Evolutionary conservation across 1,284 basidiomycete species (phyloP), one percentile per base, ranked within the genome.

Genomic region (Paramarasmius palmivorus): DNA sequence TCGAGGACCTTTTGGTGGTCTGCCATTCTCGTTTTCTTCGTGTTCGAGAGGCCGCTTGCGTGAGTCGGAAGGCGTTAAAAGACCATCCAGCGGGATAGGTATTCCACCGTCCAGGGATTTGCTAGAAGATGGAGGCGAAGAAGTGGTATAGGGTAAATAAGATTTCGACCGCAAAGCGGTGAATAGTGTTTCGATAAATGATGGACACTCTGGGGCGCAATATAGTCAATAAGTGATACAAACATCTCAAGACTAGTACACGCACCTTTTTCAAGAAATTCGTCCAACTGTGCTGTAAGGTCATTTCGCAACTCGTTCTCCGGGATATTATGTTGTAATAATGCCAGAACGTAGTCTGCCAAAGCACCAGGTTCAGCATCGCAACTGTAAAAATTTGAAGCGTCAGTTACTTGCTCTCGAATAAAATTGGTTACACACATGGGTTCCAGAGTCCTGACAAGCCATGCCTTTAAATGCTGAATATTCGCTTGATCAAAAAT

Each of bases 281-380:
- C 95, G 52, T 89, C 86, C 54, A 98, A 77, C 67, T 97, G 93
- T 1, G 80, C 68, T 8, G 78, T 70, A 50, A 98, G 76, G 66
- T 93, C 90, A 58, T 85, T 83, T 60, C 88, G 80, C 77, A 97
- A 86, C 59, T 95, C 90, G n/a, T 71, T 68, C 65, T 95, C 92
- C 4, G 88, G 79, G 9, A 86, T 86, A 71, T 93, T 92, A 70
- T 96, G 93, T 67, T 94, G 94, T 54, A 98, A 76, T 50, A 98
- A 76, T n/a, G 95, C 95, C 47, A 97, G 82, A 61, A 98, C 90
- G 68, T 98, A 98, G 68, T 98, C 94, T 12, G 93, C 89, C 49
- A 98, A 84, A 19, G 95, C 93, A 32, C 89, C 87, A 22, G 95
- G 95, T 68, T 98, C 95, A 50, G 95, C 95, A 70, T 98, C 95